These are phyloP conservation scores for Teratosphaeria destructans DNA, from an alignment of 2,329 filamentous ascomycete genomes.

Conservation along the genomic window DNA sequence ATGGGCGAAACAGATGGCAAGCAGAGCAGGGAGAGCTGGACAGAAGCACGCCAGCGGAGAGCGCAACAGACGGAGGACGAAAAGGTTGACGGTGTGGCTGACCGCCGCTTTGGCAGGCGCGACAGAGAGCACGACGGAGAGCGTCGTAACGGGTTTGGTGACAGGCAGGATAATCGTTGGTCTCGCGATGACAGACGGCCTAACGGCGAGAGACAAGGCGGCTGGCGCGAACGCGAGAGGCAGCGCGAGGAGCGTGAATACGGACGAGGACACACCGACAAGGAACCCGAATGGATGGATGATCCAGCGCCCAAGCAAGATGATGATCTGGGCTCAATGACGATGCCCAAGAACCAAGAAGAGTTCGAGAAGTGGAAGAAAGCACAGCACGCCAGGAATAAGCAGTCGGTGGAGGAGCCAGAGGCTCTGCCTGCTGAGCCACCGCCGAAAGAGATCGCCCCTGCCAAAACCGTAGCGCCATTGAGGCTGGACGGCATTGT, in stretches of 20 bases:
- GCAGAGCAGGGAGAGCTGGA: constrained; percentile 62
- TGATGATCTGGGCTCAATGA: constrained; percentile 35
- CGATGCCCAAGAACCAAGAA: constrained; percentile 59
- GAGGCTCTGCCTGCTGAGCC: background rate
- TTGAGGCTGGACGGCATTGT: constrained; percentile 56
- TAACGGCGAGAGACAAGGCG: constrained; percentile 39
- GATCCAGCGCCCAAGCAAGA: constrained; percentile 45
- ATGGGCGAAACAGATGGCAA: constrained; percentile 26
- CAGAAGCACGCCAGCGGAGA: constrained; percentile 57
- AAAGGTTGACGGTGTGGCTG: constrained; percentile 50
- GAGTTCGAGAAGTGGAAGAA: constrained; percentile 95
- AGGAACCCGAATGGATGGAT: constrained; percentile 88
- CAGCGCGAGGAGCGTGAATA: constrained; percentile 44
- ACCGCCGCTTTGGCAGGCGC: constrained; percentile 33
- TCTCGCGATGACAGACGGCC: constrained; percentile 28
- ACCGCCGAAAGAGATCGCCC: background rate
- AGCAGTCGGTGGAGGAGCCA: constrained; percentile 26
- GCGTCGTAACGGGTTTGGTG: constrained; percentile 54
- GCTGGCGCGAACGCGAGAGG: constrained; percentile 45
- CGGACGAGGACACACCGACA: constrained; percentile 50
- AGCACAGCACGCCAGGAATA: constrained; percentile 58
- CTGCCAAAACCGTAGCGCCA: constrained; percentile 45
- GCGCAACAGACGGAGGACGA: constrained; percentile 34
- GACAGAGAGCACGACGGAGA: constrained; percentile 30
- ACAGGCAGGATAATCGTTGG: constrained; percentile 62